Base-by-base conservation (phyloP, 1,139 yeast genomes). In the Pichia sp. region DNA sequence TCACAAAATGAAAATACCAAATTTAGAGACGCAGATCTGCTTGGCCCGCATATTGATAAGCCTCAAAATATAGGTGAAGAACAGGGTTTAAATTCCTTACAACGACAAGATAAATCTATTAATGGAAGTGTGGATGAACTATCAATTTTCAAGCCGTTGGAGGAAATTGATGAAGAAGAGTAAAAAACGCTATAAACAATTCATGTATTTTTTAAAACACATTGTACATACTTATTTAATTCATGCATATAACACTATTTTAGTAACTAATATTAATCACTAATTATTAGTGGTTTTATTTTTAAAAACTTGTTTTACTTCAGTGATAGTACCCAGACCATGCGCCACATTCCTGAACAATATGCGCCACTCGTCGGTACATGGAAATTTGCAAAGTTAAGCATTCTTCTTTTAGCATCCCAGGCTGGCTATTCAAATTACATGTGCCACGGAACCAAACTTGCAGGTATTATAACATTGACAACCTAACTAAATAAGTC, bases 1-100 rank as follows among this genome's bases (percentile, higher is more conserved):
- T 10, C 10, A 14, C n/a, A 29, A 29, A 36, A 19, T 19, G 16
- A 19, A 18, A 25, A 36, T 11, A 19, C 25, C 3, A 19, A 36
- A 19, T 58, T 53, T 19, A 53, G 54, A 9, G 67, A 64, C 50
- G 60, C 63, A 9, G 66, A 64, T 39, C 47, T 62, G 18, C 47
- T 63, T 33, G 67, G 59, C 33, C 67, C 67, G 5, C 41, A 19
- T 18, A 36, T 36, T 36, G 3, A 10, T 19, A 36, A 36, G 6
- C 41, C 41, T 10, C 25, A 36, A 18, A 19, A 6, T 11, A 8
- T 10, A 10, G 2, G 19, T 3, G 25, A 36, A 36, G 41, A 5
- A 18, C 41, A 19, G 7, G 7, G 27, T 19, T 7, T 36, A 19
- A 9, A 10, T 14, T 11, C 27, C 3, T 5, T 19, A 36, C 18